Conservation (phyloP, 306 rosid species). For the Gastrolobium bilobum region DNA sequence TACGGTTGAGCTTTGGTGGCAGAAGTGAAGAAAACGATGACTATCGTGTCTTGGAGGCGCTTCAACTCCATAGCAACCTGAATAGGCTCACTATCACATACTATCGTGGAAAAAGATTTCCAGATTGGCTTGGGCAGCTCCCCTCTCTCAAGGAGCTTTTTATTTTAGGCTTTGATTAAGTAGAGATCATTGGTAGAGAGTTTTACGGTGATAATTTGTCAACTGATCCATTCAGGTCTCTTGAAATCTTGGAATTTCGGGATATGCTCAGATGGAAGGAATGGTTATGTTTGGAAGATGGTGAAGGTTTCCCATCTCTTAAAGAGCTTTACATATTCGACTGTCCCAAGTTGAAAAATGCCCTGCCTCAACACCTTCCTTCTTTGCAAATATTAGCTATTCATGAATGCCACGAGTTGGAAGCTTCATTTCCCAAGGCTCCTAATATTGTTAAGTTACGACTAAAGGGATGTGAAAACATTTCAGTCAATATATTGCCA, state of each 20-base stretch:
- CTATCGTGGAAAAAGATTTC: conserved; percentile 7
- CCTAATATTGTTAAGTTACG: too few relatives aligned
- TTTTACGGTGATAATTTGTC: neutral
- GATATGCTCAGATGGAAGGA: conserved; percentile 35
- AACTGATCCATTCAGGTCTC: neutral
- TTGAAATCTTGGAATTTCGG: conserved; percentile 31
- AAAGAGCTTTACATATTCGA: conserved; percentile 28
- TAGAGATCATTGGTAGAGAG: conserved; percentile 39
- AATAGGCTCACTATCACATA: neutral
- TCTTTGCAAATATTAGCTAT: conserved; percentile 18
- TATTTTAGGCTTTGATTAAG: conserved; percentile 2
- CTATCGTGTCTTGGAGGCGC: neutral
- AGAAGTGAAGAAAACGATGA: neutral
- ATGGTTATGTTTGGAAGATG: conserved; percentile 1
- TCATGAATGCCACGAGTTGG: neutral
- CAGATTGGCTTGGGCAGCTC: conserved; percentile 50
- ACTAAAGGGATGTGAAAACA: too few relatives aligned
- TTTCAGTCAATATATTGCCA: too few relatives aligned
- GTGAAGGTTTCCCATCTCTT: conserved; percentile 31
- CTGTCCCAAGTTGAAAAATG: conserved; percentile 8
- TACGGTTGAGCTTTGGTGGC: neutral
- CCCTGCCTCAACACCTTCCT: conserved; percentile 33
- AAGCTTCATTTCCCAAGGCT: conserved; percentile 2
- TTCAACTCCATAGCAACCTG: neutral
- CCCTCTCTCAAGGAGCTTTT: conserved; percentile 41